Evolutionary conservation across 2,329 filamentous ascomycete species (phyloP), one percentile per base, ranked within the genome.

Genomic region (Trichoderma polysporum): DNA sequence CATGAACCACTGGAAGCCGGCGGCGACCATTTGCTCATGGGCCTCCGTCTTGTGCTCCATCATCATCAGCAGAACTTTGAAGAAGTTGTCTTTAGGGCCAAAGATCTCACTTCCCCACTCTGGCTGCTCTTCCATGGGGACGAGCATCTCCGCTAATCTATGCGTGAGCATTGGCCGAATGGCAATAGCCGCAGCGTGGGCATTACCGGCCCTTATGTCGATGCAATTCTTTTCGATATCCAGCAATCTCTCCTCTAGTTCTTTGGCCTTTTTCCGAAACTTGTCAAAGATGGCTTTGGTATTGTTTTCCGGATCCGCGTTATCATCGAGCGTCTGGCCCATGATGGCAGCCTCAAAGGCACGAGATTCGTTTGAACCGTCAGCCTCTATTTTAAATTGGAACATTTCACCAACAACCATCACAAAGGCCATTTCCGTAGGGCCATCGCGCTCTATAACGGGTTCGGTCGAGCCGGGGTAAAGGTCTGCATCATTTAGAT

Each of bases 351-450:
- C 76, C 68, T 88, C 85, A 29, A 87, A 77, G 1, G 80, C 81
- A 1, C 82, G 80, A 0, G 76, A 79, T 13, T 83, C 81, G 17
- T 77, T 74, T 10, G 75, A 73, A 13, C 75, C 73, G 33, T 82
- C 81, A 5, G 82, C 79, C 2, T 76, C 78, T 22, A 84, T 74
- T 66, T 87, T 77, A 67, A 86, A 83, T 37, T 80, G 80, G 50
- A 81, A 81, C 3, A 88, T 77, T 56, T 83, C 82, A 74, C 82
- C 84, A 4, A 79, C 76, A 10, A 87, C 75, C 35, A 88, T 71
- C 68, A 82, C 81, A 68, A 87, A 86, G 0, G 85, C 83, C 86
- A 88, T 88, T 68, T 88, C 86, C 0, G 86, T 88, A 2, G 86
- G 85, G 0, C 85, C 85, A 2, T 87, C 84, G 22, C 82, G 82